Evolutionary conservation across 164 flowering plant genomes (phyloP), one percentile per base, ranked within the genome.

Genomic region (Hamamelis virginiana): DNA sequence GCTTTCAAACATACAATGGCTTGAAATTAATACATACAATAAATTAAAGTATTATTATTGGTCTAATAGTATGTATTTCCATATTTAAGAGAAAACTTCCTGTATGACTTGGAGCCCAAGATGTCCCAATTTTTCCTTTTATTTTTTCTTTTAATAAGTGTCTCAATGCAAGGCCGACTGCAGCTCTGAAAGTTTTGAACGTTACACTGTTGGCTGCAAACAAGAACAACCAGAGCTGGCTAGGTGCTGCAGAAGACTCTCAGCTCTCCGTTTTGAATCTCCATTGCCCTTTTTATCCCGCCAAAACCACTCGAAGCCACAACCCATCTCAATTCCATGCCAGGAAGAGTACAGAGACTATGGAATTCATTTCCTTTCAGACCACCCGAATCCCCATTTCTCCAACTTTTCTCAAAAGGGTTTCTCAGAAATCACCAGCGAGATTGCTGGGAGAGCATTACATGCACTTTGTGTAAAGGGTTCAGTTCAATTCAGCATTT

Each of bases 351-450:
- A 68, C 71, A 38, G 27, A 47, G 23, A 33, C 67, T 28, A 62
- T 68, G 80, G 69, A 57, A 19, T 56, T 21, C 72, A 62, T 57
- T n/a, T 61, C 62, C 68, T 82, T 46, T 50, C 68, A 59, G 27
- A 72, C 75, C 85, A 86, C 82, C 80, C 83, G 15, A 76, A 78
- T 69, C 78, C 85, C 52, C 80, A 85, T 75, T 72, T 85, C 63
- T 81, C 89, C 4, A 63, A 70, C n/a, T 89, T 92, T 72, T 67
- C 51, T 46, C 83, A 69, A 46, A 86, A 87, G 75, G 97, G 97
- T 62, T 89, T 92, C 89, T 84, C 91, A 5, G 81, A 74, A 50
- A 78, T 87, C 74, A 81, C 82, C 55, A 57, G 18, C 58, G 77
- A 68, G 51, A n/a, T 64, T 38, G 64, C 72, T 45, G 94, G 96